A percentile compares a stretch with the other conserved stretches of the same genome.
Conservation (phyloP, 208 protist genomes). For the Naegleria lovaniensis region DNA sequence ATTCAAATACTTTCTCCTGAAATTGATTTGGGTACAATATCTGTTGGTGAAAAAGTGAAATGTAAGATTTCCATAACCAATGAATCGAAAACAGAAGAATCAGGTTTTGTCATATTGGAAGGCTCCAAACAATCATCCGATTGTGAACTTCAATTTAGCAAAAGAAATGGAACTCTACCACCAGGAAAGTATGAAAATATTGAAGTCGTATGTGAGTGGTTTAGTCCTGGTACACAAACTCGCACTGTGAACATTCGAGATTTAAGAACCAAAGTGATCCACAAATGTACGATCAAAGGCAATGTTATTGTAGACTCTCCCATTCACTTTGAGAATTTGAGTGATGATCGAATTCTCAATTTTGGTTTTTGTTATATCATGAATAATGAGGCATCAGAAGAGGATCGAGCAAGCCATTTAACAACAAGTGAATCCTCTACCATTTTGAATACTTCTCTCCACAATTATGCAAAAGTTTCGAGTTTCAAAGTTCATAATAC, state of each 20-base stretch:
- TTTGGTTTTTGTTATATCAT: conserved; percentile 11
- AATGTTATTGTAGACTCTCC: background rate
- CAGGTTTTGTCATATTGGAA: background rate
- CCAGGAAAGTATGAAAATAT: background rate
- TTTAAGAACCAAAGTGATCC: background rate
- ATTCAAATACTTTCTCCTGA: background rate
- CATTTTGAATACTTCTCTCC: background rate
- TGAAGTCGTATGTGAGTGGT: background rate
- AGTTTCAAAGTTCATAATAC: background rate
- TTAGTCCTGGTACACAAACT: background rate
- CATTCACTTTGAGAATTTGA: background rate
- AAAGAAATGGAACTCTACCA: background rate
- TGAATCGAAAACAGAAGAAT: background rate
- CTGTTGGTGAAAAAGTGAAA: background rate
- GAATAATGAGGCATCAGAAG: too few species aligned
- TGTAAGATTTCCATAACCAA: background rate
- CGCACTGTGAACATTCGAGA: background rate
- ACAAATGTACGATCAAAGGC: background rate
- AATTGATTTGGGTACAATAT: background rate
- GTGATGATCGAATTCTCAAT: background rate
- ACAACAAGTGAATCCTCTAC: too few species aligned
- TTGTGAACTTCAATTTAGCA: background rate
- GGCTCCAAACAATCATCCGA: too few species aligned
- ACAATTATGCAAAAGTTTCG: background rate
- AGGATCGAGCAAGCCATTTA: too few species aligned